Conservation (phyloP, 208 protist species). For the Trypanosomatidae sp. region DNA sequence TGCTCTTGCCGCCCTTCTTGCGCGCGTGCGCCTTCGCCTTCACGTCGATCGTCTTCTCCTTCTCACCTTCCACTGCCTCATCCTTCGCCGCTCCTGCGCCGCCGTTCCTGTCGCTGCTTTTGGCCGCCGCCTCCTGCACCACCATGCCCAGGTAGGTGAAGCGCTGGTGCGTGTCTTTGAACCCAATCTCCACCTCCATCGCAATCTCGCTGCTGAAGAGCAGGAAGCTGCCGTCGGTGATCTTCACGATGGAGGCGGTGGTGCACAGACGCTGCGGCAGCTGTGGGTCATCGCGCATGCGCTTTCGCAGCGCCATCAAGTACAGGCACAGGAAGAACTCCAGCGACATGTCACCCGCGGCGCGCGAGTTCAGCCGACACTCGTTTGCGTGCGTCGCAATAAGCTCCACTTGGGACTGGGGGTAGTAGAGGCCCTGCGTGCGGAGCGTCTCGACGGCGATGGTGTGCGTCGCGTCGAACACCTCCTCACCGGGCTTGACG, state of each 20-base stretch:
- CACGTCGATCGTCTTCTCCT: slow-evolving; percentile 10
- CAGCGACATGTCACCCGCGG: slow-evolving; percentile 52
- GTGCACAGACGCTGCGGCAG: slow-evolving; percentile 24
- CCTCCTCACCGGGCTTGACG: slow-evolving; percentile 18
- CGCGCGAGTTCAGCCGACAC: slow-evolving; percentile 52
- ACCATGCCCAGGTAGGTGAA: slow-evolving; percentile 32
- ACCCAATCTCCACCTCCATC: slow-evolving; percentile 44
- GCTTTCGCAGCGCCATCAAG: slow-evolving; percentile 49
- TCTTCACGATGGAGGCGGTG: slow-evolving; percentile 27
- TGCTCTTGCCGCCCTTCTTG: slow-evolving; percentile 34
- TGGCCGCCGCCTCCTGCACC: too few species aligned
- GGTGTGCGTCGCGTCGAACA: slow-evolving; percentile 16
- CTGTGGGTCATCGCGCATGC: slow-evolving; percentile 15
- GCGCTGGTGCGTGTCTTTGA: slow-evolving; percentile 47
- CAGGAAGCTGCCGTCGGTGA: slow-evolving; percentile 20
- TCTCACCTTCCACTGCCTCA: too few species aligned
- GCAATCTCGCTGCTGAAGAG: slow-evolving; percentile 56
- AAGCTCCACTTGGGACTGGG: slow-evolving; percentile 45
- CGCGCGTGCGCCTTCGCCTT: slow-evolving; percentile 28
- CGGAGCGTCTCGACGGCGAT: slow-evolving; percentile 44
- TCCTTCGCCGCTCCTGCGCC: too few species aligned
- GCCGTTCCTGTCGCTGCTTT: too few species aligned
- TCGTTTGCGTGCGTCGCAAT: slow-evolving; percentile 58
- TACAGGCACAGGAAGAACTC: slow-evolving; percentile 80
- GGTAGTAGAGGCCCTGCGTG: slow-evolving; percentile 41